Conservation (phyloP, 352 stramenopile species). For the Phytophthora chlamydospora region DNA sequence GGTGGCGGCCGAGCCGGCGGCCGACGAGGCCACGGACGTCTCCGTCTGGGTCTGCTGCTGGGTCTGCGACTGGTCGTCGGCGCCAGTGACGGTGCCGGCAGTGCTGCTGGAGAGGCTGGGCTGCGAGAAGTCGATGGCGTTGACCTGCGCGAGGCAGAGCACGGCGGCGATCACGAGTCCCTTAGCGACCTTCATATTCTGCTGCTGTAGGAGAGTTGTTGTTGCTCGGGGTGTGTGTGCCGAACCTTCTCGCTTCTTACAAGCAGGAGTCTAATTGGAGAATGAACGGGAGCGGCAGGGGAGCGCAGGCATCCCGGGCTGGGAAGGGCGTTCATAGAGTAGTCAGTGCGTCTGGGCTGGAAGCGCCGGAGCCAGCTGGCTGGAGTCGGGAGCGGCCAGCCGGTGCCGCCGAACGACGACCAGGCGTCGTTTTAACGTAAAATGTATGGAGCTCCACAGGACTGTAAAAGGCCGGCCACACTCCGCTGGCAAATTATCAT, state of each 20-base stretch:
- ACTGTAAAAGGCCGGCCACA: too few species aligned
- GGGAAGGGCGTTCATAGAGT: slow-evolving; percentile 32
- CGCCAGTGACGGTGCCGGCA: slow-evolving; percentile 30
- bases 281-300: slow-evolving; percentile 19
- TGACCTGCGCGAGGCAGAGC: slow-evolving; percentile 54
- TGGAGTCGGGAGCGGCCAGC: slow-evolving; percentile 8
- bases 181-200: slow-evolving; percentile 46
- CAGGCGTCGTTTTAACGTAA: slow-evolving; percentile 13
- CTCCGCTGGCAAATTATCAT: too few species aligned
- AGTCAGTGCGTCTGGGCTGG: slow-evolving; percentile 21
- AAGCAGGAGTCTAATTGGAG: slow-evolving; percentile 40
- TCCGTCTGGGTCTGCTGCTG: slow-evolving; percentile 5
- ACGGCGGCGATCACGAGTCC: slow-evolving; percentile 60
- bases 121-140: slow-evolving; percentile 57
- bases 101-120: slow-evolving; percentile 20
- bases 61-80: slow-evolving; percentile 19
- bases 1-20: slow-evolving; percentile 5
- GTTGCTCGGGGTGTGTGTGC: not conserved
- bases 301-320: slow-evolving; percentile 20
- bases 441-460: slow-evolving; percentile 2
- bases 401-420: slow-evolving; percentile 27
- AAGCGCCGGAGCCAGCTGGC: slow-evolving; percentile 17
- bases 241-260: slow-evolving; percentile 8
- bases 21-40: not conserved
- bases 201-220: slow-evolving; percentile 5